A percentile compares a stretch with the other conserved stretches of the same genome.
Evolutionary conservation across 2,329 filamentous ascomycete genomes (phyloP).

Genomic region (Scortechinia acanthostroma): DNA sequence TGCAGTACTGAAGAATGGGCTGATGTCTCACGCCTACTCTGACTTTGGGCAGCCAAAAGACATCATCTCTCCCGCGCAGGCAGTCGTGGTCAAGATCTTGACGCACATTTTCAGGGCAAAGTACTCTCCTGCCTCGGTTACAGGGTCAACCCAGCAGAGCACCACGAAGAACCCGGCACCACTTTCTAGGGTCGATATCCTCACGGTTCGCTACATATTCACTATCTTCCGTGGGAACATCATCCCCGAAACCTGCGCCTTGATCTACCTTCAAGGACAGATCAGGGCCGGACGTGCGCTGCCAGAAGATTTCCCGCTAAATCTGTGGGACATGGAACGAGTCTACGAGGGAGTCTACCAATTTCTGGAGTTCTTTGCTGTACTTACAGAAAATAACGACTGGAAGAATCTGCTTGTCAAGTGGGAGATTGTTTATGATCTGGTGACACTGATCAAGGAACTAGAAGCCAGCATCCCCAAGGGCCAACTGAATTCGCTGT

Average conservation of each 20-base stretch:
- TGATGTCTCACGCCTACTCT: constrained; percentile 61
- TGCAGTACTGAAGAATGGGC: constrained; percentile 53
- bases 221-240: constrained; percentile 63
- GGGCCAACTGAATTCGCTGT: constrained; percentile 27
- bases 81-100: constrained; percentile 62
- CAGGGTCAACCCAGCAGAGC: constrained; percentile 18
- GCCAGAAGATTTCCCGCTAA: constrained; percentile 60
- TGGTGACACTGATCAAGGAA: constrained; percentile 57
- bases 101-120: constrained; percentile 58
- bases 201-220: constrained; percentile 51
- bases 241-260: constrained; percentile 59
- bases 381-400: constrained; percentile 56
- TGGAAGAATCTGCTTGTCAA: constrained; percentile 61
- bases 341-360: constrained; percentile 66
- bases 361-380: constrained; percentile 63
- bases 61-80: constrained; percentile 62
- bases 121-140: constrained; percentile 34
- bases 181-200: not conserved
- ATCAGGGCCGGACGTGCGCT: constrained; percentile 51
- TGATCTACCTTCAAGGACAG: constrained; percentile 63
- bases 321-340: constrained; percentile 65
- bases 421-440: constrained; percentile 60
- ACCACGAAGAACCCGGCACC: constrained; percentile 23
- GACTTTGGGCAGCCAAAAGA: constrained; percentile 63
- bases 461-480: constrained; percentile 58